phyloP scores from a whole-genome alignment of 306 rosid species.

The Trifolium repens region DNA sequence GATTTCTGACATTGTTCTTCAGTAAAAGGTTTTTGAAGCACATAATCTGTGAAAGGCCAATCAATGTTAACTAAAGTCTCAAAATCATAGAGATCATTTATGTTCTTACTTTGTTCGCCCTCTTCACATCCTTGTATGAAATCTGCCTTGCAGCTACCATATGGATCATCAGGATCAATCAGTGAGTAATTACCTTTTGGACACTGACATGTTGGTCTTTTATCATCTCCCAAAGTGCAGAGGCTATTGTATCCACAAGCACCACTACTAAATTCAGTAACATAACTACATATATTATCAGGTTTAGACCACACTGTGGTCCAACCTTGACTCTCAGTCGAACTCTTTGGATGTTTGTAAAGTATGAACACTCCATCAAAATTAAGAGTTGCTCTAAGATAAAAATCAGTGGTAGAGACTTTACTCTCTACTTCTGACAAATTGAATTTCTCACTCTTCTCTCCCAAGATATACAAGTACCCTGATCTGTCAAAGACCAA shows the following conservation, averaged over 20 bases:
- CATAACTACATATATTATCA: conserved; percentile 34
- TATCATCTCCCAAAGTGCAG: conserved; percentile 29
- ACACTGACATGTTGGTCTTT: conserved; percentile 42
- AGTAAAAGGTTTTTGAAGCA: conserved; percentile 5
- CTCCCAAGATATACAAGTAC: conserved; percentile 36
- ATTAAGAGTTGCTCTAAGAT: conserved; percentile 48
- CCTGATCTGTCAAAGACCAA: conserved; percentile 48
- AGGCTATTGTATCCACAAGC: conserved; percentile 51
- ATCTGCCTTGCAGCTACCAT: neutral
- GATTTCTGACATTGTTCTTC: conserved; percentile 45
- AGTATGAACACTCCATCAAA: conserved; percentile 57
- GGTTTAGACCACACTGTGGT: conserved; percentile 34
- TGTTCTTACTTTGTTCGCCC: neutral
- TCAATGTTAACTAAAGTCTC: conserved; percentile 34
- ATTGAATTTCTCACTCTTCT: neutral
- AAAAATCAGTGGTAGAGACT: conserved; percentile 16
- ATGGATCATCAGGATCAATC: neutral
- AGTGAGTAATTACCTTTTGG: conserved; percentile 35
- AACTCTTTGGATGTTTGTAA: conserved; percentile 38
- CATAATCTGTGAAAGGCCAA: conserved; percentile 48
- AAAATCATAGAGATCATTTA: conserved; percentile 26
- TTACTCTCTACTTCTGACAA: neutral
- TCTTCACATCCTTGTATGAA: neutral
- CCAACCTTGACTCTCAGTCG: conserved; percentile 25
- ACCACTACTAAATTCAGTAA: neutral